Conservation (phyloP, 768 basidiomycete genomes). For the Russula earlei region DNA sequence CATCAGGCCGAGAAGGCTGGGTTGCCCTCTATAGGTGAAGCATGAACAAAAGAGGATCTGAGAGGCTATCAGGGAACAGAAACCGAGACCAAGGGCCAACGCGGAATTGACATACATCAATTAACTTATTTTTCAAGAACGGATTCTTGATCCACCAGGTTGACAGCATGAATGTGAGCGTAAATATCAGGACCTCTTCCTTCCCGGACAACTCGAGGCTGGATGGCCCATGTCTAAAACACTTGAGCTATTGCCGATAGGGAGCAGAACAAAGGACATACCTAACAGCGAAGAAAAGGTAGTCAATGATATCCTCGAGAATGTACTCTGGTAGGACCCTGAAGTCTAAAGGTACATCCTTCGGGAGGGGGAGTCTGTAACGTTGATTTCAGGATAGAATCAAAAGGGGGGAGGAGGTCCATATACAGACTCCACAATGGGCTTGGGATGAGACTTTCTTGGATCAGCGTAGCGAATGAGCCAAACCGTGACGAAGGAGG, state of each 20-base stretch:
- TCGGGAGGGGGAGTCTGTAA: constrained; percentile 72
- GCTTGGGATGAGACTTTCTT: constrained; percentile 61
- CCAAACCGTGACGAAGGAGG: constrained; percentile 90
- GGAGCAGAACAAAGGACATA: constrained; percentile 29
- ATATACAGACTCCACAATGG: constrained; percentile 49
- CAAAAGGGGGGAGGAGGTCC: background rate
- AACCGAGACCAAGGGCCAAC: background rate
- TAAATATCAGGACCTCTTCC: constrained; percentile 77
- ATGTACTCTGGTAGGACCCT: constrained; percentile 88
- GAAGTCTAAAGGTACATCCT: constrained; percentile 79
- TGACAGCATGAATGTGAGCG: constrained; percentile 83
- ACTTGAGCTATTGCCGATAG: background rate
- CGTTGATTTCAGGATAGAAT: background rate
- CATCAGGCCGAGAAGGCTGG: constrained; percentile 71
- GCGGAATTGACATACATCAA: constrained; percentile 50
- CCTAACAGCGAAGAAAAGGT: constrained; percentile 76
- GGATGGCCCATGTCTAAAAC: constrained; percentile 52
- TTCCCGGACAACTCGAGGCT: constrained; percentile 80
- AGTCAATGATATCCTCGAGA: constrained; percentile 88
- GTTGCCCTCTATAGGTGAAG: constrained; percentile 51
- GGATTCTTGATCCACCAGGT: constrained; percentile 99
- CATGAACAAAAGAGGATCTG: constrained; percentile 71
- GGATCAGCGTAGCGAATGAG: constrained; percentile 86
- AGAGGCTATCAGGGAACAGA: background rate
- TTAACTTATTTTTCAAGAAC: constrained; percentile 92